Base-by-base conservation (phyloP, 805 yeast genomes). In the Grigorovia yakushimaensis region DNA sequence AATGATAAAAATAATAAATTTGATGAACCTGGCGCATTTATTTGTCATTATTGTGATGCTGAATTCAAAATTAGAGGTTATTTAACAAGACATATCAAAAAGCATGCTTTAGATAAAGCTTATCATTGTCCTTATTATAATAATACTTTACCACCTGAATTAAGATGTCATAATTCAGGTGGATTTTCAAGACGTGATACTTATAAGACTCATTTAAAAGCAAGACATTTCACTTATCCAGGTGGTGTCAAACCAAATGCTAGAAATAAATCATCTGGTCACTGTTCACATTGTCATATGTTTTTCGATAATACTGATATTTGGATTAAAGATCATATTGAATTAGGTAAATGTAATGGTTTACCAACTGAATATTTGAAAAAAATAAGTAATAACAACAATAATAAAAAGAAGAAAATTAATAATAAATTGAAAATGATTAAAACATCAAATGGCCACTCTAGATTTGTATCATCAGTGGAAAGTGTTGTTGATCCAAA, bases 151-250 rank as follows among this genome's bases (percentile, higher is more conserved):
- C 56, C 64, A 2, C 65, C 57, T 11, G 64, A 61, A 20, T 41
- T 52, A 35, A 55, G 64, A 35, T 64, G 68, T 43, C 68, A 64
- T 49, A 54, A 53, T 21, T 54, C 65, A 2, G 96, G 96, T 45
- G 96, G 96, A 1, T 88, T 88, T 61, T 84, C 94, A 15, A 76
- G 97, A 59, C 77, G 95, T 58, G 97, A 88, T 64, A 89, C 96
- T 1, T 88, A 80, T 70, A 88, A 88, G 70, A 88, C 95, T 1
- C 97, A 88, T 68, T 73, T 88, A 55, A 88, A 86, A 61, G 83
- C 95, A 15, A 77, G 93, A 54, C 97, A 88, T 68, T 86, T 86
- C 65, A 77, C 77, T 47, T 88, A 87, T 59, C 96, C 96, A 4
- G 82, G 82, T 17, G 94, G 95, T 20, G 83, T 89, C 3, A 79